Evolutionary conservation across 257 asterid species (phyloP).

Genomic region (Nicotiana tabacum): DNA sequence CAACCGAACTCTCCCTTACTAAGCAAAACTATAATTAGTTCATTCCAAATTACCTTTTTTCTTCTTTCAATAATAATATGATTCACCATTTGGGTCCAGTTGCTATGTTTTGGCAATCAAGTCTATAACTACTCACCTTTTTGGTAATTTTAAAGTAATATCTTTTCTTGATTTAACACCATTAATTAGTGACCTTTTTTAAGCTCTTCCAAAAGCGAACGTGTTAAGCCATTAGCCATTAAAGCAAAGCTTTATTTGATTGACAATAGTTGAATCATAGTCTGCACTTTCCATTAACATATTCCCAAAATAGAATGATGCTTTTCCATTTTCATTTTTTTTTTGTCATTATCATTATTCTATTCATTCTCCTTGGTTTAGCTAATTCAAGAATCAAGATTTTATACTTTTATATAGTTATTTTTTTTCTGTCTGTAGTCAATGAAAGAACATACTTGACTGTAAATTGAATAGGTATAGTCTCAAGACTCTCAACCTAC

Average conservation of each 20-base stretch:
- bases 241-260: background rate
- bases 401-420: background rate
- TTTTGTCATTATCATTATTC: background rate
- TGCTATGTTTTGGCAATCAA: background rate
- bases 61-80: background rate
- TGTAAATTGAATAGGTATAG: background rate
- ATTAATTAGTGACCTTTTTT: constrained; percentile 19
- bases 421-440: background rate
- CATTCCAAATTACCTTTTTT: background rate
- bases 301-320: constrained; percentile 1
- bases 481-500: background rate
- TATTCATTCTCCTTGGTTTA: background rate
- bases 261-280: constrained; percentile 11
- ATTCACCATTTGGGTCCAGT: constrained; percentile 1
- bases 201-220: background rate
- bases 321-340: background rate
- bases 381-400: background rate
- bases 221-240: background rate
- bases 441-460: background rate
- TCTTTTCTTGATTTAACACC: constrained; percentile 25
- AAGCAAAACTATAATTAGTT: background rate
- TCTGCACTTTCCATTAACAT: background rate
- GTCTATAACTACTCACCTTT: background rate
- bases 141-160: constrained; percentile 13
- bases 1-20: constrained; percentile 26